Conservation (phyloP, 768 basidiomycete species). For the Tulasnella sp. region DNA sequence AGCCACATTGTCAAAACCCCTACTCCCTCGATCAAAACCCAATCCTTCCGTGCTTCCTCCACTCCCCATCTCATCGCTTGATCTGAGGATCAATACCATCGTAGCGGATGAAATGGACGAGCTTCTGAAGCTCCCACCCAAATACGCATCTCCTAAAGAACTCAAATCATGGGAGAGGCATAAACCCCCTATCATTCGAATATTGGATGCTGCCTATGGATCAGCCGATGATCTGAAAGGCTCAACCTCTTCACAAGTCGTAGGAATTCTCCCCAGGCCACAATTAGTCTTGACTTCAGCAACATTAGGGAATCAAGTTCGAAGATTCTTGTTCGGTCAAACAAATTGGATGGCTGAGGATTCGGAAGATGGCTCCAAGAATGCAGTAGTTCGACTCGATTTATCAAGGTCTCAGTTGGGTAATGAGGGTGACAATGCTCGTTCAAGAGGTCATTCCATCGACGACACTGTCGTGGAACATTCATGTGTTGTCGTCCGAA, state of each 20-base stretch:
- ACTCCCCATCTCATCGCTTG: not conserved
- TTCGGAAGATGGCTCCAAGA: not conserved
- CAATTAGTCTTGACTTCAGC: slow-evolving; percentile 6
- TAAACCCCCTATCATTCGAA: not conserved
- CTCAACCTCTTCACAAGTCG: too few species aligned
- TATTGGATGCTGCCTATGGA: slow-evolving; percentile 1
- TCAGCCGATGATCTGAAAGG: not conserved
- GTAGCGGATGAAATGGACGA: slow-evolving; percentile 8
- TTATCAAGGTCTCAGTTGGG: too few species aligned
- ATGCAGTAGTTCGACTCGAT: too few species aligned
- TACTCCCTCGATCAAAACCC: too few species aligned
- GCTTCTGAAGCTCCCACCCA: not conserved
- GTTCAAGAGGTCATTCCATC: too few species aligned
- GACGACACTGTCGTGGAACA: too few species aligned
- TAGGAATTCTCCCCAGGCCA: not conserved
- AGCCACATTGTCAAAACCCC: too few species aligned
- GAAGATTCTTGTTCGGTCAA: not conserved
- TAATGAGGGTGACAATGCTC: too few species aligned
- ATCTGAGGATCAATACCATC: not conserved
- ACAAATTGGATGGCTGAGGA: slow-evolving; percentile 6
- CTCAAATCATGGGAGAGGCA: not conserved
- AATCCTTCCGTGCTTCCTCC: not conserved
- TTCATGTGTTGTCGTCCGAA: slow-evolving; percentile 7
- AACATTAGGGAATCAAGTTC: slow-evolving; percentile 2
- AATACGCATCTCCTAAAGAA: not conserved